Evolutionary conservation across 2,329 filamentous ascomycete species (phyloP), one percentile per base, ranked within the genome.

Genomic region (Cadophora sp.): DNA sequence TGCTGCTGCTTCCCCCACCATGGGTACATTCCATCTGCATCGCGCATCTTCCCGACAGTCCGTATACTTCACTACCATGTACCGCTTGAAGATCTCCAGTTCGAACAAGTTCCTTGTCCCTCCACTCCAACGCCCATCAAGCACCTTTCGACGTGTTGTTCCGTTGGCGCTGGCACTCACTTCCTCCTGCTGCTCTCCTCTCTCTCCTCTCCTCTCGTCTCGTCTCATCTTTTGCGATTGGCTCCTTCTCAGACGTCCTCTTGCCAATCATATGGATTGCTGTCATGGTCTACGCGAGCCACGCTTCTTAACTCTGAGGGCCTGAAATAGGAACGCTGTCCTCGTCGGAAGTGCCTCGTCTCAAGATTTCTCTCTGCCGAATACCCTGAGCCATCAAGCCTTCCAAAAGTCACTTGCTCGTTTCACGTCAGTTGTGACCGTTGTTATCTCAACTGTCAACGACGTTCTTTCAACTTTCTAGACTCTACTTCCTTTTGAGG

Each of bases 211-310:
- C 27, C 27, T 71, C 69, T 64, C 27, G 59, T 72, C 69, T 70
- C 72, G 69, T 75, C 72, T 73, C 72, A 74, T 73, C 69, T 80
- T 78, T 78, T 81, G 83, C 83, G 81, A 82, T 79, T 77, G 75
- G 74, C 73, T 72, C 67, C 69, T 71, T 69, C 72, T 76, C 68
- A 69, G 68, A 68, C 74, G 70, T 74, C 71, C 71, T 70, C 48
- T 72, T 74, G 69, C 82, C 81, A 83, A 83, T 83, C 81, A 83
- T 80, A 77, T 80, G 77, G 71, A 79, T 77, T 77, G 73, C 73
- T 78, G 73, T 73, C 68, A 73, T 73, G 74, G 77, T 75, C 77
- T 77, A 81, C 77, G 75, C 78, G 76, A 80, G 77, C 77, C 77
- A 81, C 79, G 75, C 77, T 79, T 75, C 75, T 77, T 76, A 78